Evolutionary conservation across 495 filamentous ascomycete species (phyloP).

Genomic region (Astrothelium macrocarpum): DNA sequence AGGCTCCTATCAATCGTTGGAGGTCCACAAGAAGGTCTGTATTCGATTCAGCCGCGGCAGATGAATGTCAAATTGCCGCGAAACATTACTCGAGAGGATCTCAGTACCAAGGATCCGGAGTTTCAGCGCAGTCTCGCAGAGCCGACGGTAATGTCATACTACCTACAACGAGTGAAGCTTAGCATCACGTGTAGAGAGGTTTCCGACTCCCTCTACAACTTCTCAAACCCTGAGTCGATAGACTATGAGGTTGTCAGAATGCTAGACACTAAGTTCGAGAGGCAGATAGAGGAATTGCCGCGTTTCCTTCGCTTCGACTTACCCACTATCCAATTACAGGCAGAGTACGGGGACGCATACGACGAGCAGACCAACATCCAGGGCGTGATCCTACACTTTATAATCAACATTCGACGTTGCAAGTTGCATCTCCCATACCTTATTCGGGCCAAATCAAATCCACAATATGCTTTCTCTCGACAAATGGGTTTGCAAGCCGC

Average conservation of each 20-base stretch:
- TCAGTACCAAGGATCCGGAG: conserved; percentile 12
- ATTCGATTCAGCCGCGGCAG: conserved; percentile 37
- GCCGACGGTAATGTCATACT: conserved; percentile 40
- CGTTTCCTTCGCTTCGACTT: conserved; percentile 3
- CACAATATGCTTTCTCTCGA: conserved; percentile 39
- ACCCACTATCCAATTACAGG: conserved; percentile 16
- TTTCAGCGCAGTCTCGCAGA: conserved; percentile 9
- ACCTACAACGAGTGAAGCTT: conserved; percentile 34
- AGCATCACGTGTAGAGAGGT: conserved; percentile 36
- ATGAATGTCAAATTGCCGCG: conserved; percentile 36
- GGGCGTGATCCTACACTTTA: neutral
- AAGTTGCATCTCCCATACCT: conserved; percentile 37
- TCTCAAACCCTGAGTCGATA: conserved; percentile 25
- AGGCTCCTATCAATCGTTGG: conserved; percentile 14
- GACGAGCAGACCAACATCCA: neutral
- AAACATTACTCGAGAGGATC: conserved; percentile 24
- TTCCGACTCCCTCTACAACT: conserved; percentile 35
- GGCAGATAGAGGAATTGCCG: neutral
- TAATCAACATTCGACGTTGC: neutral
- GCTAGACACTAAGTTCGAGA: conserved; percentile 10
- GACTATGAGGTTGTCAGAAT: conserved; percentile 5
- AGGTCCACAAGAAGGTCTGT: conserved; percentile 44
- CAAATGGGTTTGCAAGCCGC: conserved; percentile 37
- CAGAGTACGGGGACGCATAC: conserved; percentile 22
- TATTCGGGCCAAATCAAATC: conserved; percentile 20